Base-by-base conservation (phyloP, 2,329 filamentous ascomycete genomes). In the Aurifilum marmelostoma region DNA sequence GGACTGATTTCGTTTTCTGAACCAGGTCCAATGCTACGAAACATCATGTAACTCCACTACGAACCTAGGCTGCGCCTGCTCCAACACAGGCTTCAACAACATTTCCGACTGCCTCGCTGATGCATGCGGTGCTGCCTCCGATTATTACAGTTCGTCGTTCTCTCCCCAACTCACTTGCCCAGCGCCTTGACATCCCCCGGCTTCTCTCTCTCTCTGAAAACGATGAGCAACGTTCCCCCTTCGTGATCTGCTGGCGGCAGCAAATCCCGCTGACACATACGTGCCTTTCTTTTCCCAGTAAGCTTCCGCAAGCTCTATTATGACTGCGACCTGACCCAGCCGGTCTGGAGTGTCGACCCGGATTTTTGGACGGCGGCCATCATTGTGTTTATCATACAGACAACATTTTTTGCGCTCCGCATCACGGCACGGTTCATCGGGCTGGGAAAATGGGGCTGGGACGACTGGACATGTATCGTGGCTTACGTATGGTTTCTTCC, bases 341-440 rank as follows among this genome's bases (percentile, higher is more conserved):
- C 68, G 7, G 27, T 69, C 18, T 69, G 64, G 65, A 67, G 65
- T 14, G 60, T 54, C 8, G 68, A 69, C 29, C 68, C 68, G 1
- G 65, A 67, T 16, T 69, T 64, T 24, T 67, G 24, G n/a, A 21
- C 56, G 7, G 56, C 64, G 21, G 65, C 68, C 27, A 64, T 69
- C 12, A 60, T 69, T 29, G 27, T 64, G 1, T 69, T 67, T 60
- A 32, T 67, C 11, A 27, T 69, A 16, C 68, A 69, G 60, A 64
- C 68, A 11, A 2, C 64, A 4, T 58, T 64, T 2, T 69, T 69
- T 11, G n/a, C 54, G 18, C 65, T 66, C 14, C 61, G 65, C 18
- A 39, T 69, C 21, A 29, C 54, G 27, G 58, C 65, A 4, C 37
- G 65, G 9, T 4, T 37, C 1, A 39, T 47, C 12, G 60, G 61